A percentile compares a stretch with the other conserved stretches of the same genome.
Conservation (phyloP, 352 stramenopile genomes). For the Phytophthora multivora region DNA sequence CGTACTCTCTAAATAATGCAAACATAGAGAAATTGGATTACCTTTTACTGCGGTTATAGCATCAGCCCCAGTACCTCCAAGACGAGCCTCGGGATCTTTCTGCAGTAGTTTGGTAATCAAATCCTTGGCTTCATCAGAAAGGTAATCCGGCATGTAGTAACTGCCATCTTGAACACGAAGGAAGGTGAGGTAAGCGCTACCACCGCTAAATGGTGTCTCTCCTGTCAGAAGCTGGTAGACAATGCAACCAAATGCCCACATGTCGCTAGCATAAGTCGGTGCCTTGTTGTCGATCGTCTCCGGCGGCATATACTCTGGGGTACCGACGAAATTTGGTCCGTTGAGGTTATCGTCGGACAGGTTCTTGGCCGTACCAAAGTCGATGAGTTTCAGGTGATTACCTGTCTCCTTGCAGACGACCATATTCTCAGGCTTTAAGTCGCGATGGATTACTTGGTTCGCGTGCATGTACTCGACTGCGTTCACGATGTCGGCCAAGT, state of each 20-base stretch:
- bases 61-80: conserved; percentile 29
- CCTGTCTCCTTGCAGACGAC: conserved; percentile 67
- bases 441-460: conserved; percentile 92
- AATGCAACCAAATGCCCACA: conserved; percentile 85
- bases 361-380: conserved; percentile 88
- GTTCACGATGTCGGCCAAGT: conserved; percentile 87
- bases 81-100: conserved; percentile 42
- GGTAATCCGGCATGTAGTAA: conserved; percentile 62
- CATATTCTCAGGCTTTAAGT: conserved; percentile 97
- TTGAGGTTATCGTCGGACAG: conserved; percentile 61
- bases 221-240: conserved; percentile 77
- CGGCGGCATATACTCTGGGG: conserved; percentile 88
- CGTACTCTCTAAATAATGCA: background rate
- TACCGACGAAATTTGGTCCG: conserved; percentile 89
- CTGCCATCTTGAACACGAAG: conserved; percentile 70
- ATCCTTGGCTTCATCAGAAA: conserved; percentile 64
- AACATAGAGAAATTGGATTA: conserved; percentile 16
- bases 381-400: conserved; percentile 76
- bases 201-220: conserved; percentile 80
- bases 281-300: conserved; percentile 88
- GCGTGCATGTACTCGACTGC: conserved; percentile 94
- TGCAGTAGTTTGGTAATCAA: conserved; percentile 66
- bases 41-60: conserved; percentile 68
- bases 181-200: conserved; percentile 83
- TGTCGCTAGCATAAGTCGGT: conserved; percentile 57